A percentile compares a stretch with the other conserved stretches of the same genome.
These are phyloP conservation scores for Auricularia sp. DNA, from an alignment of 768 basidiomycete species.

Conservation along the genomic window DNA sequence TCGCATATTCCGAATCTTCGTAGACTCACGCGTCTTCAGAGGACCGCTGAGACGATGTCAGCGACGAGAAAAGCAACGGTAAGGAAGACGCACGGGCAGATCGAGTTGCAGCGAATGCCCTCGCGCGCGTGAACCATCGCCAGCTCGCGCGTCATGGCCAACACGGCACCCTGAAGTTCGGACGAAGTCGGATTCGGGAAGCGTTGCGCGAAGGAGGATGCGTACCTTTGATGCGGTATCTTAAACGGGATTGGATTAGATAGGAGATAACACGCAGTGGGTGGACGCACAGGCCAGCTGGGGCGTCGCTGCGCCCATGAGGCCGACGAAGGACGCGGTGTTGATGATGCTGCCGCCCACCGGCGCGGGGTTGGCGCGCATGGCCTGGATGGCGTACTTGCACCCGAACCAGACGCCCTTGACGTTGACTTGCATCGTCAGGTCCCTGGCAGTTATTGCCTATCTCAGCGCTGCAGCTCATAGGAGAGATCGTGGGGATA, in stretches of 20 bases:
- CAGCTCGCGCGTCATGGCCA: constrained; percentile 95
- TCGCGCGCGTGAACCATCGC: constrained; percentile 97
- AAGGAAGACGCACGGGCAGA: constrained; percentile 71
- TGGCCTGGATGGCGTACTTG: constrained; percentile 94
- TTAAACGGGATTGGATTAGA: constrained; percentile 4
- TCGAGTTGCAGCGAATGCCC: constrained; percentile 90
- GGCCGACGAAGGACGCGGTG: constrained; percentile 92
- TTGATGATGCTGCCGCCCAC: constrained; percentile 87
- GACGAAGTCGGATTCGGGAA: background rate
- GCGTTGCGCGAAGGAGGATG: background rate
- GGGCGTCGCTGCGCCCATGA: constrained; percentile 93
- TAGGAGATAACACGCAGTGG: background rate
- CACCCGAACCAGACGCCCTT: constrained; percentile 99
- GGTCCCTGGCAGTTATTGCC: constrained; percentile 27
- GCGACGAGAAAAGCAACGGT: background rate
- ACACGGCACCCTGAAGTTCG: constrained; percentile 63
- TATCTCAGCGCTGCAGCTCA: background rate
- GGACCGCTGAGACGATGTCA: constrained; percentile 40
- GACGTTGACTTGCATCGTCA: constrained; percentile 88
- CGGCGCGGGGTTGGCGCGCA: constrained; percentile 86
- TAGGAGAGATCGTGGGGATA: background rate
- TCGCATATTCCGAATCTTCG: background rate
- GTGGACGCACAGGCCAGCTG: constrained; percentile 85
- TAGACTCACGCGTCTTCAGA: constrained; percentile 75
- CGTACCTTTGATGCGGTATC: constrained; percentile 20